Conservation (phyloP, 2,329 filamentous ascomycete genomes). For the Colletotrichum chrysophilum region DNA sequence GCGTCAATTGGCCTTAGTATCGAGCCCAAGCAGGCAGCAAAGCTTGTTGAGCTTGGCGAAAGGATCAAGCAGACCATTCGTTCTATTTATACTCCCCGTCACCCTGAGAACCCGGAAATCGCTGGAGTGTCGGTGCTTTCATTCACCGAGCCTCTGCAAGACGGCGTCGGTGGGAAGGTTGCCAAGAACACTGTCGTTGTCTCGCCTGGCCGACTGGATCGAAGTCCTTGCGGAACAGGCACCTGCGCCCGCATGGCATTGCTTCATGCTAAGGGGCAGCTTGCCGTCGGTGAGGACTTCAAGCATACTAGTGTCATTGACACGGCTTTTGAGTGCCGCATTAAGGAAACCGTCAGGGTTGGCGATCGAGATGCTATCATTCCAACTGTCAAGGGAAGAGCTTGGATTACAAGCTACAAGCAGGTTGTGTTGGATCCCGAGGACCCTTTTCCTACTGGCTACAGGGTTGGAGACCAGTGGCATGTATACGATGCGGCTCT, state of each 20-base stretch:
- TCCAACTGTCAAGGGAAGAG: slow-evolving; percentile 45
- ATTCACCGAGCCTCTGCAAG: slow-evolving; percentile 40
- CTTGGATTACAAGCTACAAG: slow-evolving; percentile 51
- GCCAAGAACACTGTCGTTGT: slow-evolving; percentile 47
- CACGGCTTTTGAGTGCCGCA: slow-evolving; percentile 41
- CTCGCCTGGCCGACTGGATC: slow-evolving; percentile 48
- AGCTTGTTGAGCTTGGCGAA: slow-evolving; percentile 46
- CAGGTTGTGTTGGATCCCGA: slow-evolving; percentile 46
- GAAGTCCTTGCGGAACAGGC: slow-evolving; percentile 51
- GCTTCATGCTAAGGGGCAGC: slow-evolving; percentile 43
- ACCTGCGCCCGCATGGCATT: slow-evolving; percentile 48
- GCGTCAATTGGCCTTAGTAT: slow-evolving; percentile 39
- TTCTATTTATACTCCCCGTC: slow-evolving; percentile 37
- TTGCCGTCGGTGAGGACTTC: slow-evolving; percentile 41
- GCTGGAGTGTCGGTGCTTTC: slow-evolving; percentile 42
- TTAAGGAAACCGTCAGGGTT: slow-evolving; percentile 39
- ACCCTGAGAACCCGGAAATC: slow-evolving; percentile 47
- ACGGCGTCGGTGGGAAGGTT: slow-evolving; percentile 27
- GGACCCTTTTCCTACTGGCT: slow-evolving; percentile 48
- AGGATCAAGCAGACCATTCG: slow-evolving; percentile 45
- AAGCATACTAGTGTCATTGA: slow-evolving; percentile 46
- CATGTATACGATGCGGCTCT: neutral
- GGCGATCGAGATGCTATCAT: slow-evolving; percentile 43
- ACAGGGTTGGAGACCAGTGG: neutral
- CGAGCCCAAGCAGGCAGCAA: slow-evolving; percentile 32